Percentiles rank a stretch among this genome's conserved stretches.
Conservation (phyloP, 495 filamentous ascomycete species). For the Niebla homalea region DNA sequence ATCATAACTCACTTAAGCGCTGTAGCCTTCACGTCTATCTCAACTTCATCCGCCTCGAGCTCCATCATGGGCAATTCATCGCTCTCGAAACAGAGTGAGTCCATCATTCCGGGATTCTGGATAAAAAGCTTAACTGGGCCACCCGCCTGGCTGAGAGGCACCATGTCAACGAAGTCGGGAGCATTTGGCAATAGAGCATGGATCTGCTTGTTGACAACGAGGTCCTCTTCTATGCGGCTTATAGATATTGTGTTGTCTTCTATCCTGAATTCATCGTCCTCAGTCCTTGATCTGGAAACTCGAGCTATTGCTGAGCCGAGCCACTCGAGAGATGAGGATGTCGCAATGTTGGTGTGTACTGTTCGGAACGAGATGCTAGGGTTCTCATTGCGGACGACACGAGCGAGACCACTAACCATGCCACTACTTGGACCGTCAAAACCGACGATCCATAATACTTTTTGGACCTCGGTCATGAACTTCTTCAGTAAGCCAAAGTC, state of each 20-base stretch:
- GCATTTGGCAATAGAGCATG: neutral
- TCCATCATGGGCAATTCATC: slow-evolving; percentile 4
- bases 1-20: slow-evolving; percentile 6
- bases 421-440: slow-evolving; percentile 4
- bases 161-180: neutral
- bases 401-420: slow-evolving; percentile 8
- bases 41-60: slow-evolving; percentile 8
- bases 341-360: neutral
- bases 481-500: slow-evolving; percentile 5
- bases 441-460: slow-evolving; percentile 5
- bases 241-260: neutral
- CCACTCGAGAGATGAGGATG: neutral
- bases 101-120: slow-evolving; percentile 6
- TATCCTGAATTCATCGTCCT: neutral
- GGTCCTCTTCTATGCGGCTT: slow-evolving; percentile 2
- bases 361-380: slow-evolving; percentile 1
- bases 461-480: neutral
- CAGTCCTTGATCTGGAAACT: neutral
- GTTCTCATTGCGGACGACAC: slow-evolving; percentile 5
- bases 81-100: slow-evolving; percentile 6
- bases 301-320: neutral
- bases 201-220: slow-evolving; percentile 7
- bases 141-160: slow-evolving; percentile 1
- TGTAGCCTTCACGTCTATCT: slow-evolving; percentile 9
- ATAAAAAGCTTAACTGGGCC: slow-evolving; percentile 3